Base-by-base conservation (phyloP, 371 early-diverging fungal genomes). In the Dipsacomyces acuminosporus region DNA sequence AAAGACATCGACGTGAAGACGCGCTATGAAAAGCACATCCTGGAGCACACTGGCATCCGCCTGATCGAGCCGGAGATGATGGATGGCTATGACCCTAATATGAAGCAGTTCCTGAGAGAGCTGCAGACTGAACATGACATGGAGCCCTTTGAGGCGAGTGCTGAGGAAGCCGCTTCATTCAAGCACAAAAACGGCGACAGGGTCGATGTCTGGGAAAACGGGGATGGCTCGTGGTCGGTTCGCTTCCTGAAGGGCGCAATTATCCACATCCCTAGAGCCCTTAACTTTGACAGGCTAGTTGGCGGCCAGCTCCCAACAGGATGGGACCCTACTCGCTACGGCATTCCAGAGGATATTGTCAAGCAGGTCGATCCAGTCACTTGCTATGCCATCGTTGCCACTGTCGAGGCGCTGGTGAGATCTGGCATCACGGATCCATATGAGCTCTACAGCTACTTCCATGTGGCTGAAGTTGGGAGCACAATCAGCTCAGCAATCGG, bases 381-480 rank as follows among this genome's bases (percentile, higher is more conserved):
- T 14, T 78, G 92, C 41, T 94, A 85, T 78, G 84, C 85, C 61
- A 76, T 94, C 49, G 85, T 94, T 26, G 84, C 93, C 22, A 92
- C 94, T 46, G 93, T 91, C n/a, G 94, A 94, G 76, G 91, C 94
- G 21, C 78, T 94, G 56, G 77, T 91, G 33, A 79, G 88, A 21
- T 83, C 88, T 54, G 94, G 94, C 81, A 86, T 94, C 48, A 91
- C 93, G 30, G 94, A 94, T 70, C 94, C 94, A 33, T 94, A 94
- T 74, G 94, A 94, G 76, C 90, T 93, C 80, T 94, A 88, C 82
- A 84, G 91, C 75, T 94, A 93, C 64, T 89, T 94, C 52, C 94
- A 94, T 74, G 92, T 94, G 25, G 85, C 90, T 53, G 91, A 94
- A 67, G 82, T 94, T 52, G 94, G 94, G 63, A 93, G 90, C 81